Percentiles rank a stretch among this genome's conserved stretches.
These are phyloP conservation scores for Porodaedalea pini DNA, from an alignment of 1,284 basidiomycete species.

Conservation along the genomic window DNA sequence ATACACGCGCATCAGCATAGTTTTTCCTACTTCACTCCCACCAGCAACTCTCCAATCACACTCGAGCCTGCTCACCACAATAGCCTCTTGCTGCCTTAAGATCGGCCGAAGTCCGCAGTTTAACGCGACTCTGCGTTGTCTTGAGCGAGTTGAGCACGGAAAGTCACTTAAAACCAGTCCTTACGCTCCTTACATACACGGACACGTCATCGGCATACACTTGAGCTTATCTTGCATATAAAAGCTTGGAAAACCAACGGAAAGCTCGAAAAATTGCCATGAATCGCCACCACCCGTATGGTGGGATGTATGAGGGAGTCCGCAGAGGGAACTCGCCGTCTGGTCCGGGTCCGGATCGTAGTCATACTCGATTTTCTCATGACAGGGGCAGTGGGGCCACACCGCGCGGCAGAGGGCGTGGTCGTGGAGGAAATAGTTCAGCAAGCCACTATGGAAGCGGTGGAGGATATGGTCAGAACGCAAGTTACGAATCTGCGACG, in stretches of 20 bases:
- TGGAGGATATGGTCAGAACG: constrained; percentile 57
- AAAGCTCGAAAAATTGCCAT: constrained; percentile 36
- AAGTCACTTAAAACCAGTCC: constrained; percentile 4
- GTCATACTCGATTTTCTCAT: constrained; percentile 49
- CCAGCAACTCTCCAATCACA: constrained; percentile 24
- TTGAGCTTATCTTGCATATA: neutral
- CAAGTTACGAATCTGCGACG: constrained; percentile 58
- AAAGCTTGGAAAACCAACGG: neutral
- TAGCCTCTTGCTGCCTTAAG: constrained; percentile 18
- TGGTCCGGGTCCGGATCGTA: constrained; percentile 69
- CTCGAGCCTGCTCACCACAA: constrained; percentile 23
- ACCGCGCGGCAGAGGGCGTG: constrained; percentile 60
- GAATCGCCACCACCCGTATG: constrained; percentile 88
- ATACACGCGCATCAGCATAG: neutral
- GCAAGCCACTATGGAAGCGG: constrained; percentile 36
- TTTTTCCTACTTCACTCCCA: neutral
- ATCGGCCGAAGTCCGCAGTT: neutral
- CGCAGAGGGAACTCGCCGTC: constrained; percentile 61
- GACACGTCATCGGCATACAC: constrained; percentile 9
- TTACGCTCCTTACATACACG: neutral
- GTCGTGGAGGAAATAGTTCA: constrained; percentile 50
- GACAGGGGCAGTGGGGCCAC: constrained; percentile 51
- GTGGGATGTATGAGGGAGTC: constrained; percentile 61
- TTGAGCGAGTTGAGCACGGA: constrained; percentile 14
- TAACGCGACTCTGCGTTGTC: neutral